These are phyloP conservation scores for Erysimum pusillum DNA, from an alignment of 441 rosid genomes.

Conservation along the genomic window DNA sequence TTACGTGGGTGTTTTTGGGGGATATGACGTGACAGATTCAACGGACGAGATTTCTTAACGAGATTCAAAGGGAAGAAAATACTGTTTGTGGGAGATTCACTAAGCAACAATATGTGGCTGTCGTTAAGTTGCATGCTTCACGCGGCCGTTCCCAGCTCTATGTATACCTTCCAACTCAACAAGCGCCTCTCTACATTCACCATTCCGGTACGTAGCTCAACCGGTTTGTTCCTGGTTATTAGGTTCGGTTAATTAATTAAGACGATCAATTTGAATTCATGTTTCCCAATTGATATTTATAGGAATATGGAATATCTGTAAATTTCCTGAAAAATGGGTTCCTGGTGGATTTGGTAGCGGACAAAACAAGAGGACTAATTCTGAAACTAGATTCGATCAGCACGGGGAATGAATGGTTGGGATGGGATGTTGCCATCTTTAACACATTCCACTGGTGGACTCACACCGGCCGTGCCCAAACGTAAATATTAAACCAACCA, in stretches of 20 bases:
- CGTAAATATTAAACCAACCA: slow-evolving; percentile 37
- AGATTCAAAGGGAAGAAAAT: slow-evolving; percentile 56
- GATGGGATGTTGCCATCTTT: slow-evolving; percentile 59
- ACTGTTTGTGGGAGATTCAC: slow-evolving; percentile 65
- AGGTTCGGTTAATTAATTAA: background rate
- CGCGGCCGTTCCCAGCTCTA: slow-evolving; percentile 48
- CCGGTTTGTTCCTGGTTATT: slow-evolving; percentile 14
- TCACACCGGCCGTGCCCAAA: slow-evolving; percentile 51
- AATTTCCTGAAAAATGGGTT: slow-evolving; percentile 55
- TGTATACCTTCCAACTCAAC: slow-evolving; percentile 29
- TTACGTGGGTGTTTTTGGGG: background rate
- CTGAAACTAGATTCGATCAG: slow-evolving; percentile 64
- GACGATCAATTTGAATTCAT: background rate
- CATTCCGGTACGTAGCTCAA: slow-evolving; percentile 51
- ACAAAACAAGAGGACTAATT: slow-evolving; percentile 50
- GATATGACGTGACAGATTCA: slow-evolving; percentile 50
- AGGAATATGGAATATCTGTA: slow-evolving; percentile 56
- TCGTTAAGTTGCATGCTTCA: slow-evolving; percentile 62
- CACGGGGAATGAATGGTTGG: slow-evolving; percentile 50
- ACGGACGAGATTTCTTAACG: slow-evolving; percentile 54
- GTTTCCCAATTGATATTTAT: background rate
- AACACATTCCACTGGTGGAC: slow-evolving; percentile 67
- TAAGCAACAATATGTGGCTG: slow-evolving; percentile 66
- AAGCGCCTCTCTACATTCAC: slow-evolving; percentile 49
- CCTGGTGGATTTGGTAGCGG: slow-evolving; percentile 53